A percentile compares a stretch with the other conserved stretches of the same genome.
phyloP scores from a whole-genome alignment of 2,329 filamentous ascomycete species.

The Pyricularia grisea region DNA sequence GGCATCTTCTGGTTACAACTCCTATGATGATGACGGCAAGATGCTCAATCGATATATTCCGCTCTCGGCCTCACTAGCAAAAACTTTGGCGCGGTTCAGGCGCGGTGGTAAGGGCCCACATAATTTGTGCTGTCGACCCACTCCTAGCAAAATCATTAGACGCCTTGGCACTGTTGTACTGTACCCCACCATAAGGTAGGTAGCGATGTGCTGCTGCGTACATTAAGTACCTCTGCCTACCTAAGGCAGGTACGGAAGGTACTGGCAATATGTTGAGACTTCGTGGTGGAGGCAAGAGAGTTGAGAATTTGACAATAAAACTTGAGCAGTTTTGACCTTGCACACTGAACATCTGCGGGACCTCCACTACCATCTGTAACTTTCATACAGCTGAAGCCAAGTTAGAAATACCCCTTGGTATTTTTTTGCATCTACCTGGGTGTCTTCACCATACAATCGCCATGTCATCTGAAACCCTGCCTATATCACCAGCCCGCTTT shows the following conservation, averaged over 20 bases:
- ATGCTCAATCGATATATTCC: not conserved
- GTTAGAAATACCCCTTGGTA: not conserved
- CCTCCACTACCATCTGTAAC: not conserved
- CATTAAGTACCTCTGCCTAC: not conserved
- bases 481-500: constrained; percentile 55
- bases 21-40: not conserved
- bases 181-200: not conserved
- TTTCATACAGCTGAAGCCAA: not conserved
- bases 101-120: not conserved
- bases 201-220: not conserved
- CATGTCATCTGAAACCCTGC: constrained; percentile 54
- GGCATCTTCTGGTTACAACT: not conserved
- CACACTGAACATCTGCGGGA: not conserved
- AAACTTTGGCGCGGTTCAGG: not conserved
- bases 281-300: not conserved
- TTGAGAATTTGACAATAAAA: not conserved
- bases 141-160: not conserved
- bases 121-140: not conserved
- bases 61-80: not conserved
- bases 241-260: not conserved
- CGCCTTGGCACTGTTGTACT: not conserved
- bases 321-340: not conserved
- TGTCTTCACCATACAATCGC: not conserved
- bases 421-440: not conserved
- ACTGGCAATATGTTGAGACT: not conserved